Conservation (phyloP, 2,329 filamentous ascomycete genomes). For the Dryadomyces sulphureus region DNA sequence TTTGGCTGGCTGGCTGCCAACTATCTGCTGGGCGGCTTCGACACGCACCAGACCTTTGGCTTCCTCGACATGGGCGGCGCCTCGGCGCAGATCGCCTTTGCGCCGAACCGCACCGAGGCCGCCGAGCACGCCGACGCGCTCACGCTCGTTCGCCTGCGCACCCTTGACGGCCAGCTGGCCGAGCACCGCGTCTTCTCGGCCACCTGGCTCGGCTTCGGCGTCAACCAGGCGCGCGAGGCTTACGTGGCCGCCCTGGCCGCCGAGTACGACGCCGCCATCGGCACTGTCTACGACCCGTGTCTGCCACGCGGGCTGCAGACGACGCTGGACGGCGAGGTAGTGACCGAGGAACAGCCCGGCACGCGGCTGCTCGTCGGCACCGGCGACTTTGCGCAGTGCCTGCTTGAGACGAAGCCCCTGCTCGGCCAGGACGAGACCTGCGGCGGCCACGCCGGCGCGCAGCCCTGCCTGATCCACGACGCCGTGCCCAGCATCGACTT, state of each 20-base stretch:
- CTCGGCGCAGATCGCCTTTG: conserved; percentile 95
- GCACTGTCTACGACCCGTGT: conserved; percentile 76
- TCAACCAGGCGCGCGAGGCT: conserved; percentile 75
- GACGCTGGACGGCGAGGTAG: conserved; percentile 46
- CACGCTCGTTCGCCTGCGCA: conserved; percentile 72
- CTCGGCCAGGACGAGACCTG: conserved; percentile 83
- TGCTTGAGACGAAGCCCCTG: conserved; percentile 68
- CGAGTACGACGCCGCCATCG: conserved; percentile 35
- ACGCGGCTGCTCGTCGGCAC: conserved; percentile 60
- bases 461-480: conserved; percentile 80
- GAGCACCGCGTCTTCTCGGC: conserved; percentile 91
- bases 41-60: conserved; percentile 81
- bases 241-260: conserved; percentile 69
- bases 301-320: conserved; percentile 64
- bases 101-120: conserved; percentile 81
- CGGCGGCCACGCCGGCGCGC: conserved; percentile 23
- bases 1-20: conserved; percentile 98
- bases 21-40: conserved; percentile 84
- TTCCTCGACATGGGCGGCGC: conserved; percentile 98
- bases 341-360: background rate
- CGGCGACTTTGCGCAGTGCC: conserved; percentile 73
- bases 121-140: conserved; percentile 81
- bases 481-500: conserved; percentile 95
- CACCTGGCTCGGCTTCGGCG: conserved; percentile 95
- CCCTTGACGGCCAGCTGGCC: conserved; percentile 57